phyloP scores from a whole-genome alignment of 768 basidiomycete species.

The Rhizopogon rudus region DNA sequence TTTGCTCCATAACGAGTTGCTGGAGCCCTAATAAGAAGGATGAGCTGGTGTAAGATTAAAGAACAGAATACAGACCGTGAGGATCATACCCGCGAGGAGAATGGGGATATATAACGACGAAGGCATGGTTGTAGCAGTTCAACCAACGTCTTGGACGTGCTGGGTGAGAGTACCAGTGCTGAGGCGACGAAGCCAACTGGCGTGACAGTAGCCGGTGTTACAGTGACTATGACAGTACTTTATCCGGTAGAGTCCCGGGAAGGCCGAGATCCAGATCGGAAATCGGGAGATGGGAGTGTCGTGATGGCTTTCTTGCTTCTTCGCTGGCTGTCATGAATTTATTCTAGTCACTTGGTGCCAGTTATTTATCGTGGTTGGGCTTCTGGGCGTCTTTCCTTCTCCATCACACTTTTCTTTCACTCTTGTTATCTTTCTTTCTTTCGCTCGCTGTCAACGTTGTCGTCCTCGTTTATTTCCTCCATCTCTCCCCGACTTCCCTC shows the following conservation, averaged over 20 bases:
- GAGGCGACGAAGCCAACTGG: conserved; percentile 4
- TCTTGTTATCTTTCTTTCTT: conserved; percentile 14
- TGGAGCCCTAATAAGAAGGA: conserved; percentile 50
- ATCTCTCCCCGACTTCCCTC: conserved; percentile 10
- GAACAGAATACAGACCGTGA: conserved; percentile 50
- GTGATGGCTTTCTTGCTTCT: conserved; percentile 14
- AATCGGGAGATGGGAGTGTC: conserved; percentile 16
- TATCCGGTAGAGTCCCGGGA: neutral
- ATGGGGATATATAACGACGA: conserved; percentile 64
- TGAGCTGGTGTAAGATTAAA: neutral
- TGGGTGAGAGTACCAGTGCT: neutral
- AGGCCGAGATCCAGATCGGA: conserved; percentile 1
- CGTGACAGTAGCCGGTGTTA: conserved; percentile 19
- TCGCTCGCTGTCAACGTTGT: conserved; percentile 11
- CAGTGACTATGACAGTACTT: too few relatives aligned
- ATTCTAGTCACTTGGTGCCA: conserved; percentile 25
- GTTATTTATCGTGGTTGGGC: conserved; percentile 28
- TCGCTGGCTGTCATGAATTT: conserved; percentile 18
- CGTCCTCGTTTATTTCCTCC: conserved; percentile 10
- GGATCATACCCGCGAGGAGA: conserved; percentile 90
- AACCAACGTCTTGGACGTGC: neutral
- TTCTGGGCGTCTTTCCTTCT: conserved; percentile 23
- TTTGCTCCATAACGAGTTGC: conserved; percentile 79
- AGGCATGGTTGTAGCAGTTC: conserved; percentile 44
- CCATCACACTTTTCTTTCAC: conserved; percentile 13